Conservation (phyloP, 1,284 basidiomycete genomes). For the Tremellales sp. region DNA sequence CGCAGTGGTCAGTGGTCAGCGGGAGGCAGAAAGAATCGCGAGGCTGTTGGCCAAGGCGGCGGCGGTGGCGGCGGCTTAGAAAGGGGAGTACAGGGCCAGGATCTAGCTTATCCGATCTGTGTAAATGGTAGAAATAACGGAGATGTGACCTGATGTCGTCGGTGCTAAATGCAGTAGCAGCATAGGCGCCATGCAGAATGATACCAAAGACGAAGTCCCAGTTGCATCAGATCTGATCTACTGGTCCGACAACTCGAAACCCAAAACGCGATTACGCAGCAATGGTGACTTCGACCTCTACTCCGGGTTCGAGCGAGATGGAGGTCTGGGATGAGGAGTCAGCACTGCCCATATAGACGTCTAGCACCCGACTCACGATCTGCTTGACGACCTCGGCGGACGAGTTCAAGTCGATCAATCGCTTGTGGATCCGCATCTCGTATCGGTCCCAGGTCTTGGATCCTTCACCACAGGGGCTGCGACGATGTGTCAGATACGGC, state of each 20-base stretch:
- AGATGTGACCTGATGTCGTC: too few species aligned
- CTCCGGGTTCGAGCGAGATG: slow-evolving; percentile 97
- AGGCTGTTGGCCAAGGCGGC: slow-evolving; percentile 23
- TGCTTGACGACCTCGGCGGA: slow-evolving; percentile 99
- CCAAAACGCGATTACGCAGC: slow-evolving; percentile 51
- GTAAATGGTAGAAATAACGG: background rate
- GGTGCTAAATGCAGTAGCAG: too few species aligned
- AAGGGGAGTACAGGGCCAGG: too few species aligned
- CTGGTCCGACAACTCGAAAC: too few species aligned
- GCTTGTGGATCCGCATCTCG: slow-evolving; percentile 99
- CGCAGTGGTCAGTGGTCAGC: slow-evolving; percentile 49
- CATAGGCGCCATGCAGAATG: too few species aligned
- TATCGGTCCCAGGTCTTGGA: slow-evolving; percentile 99
- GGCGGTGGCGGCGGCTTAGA: background rate
- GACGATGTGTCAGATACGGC: background rate
- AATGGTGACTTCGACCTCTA: slow-evolving; percentile 99
- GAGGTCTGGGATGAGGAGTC: slow-evolving; percentile 63
- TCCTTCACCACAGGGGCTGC: slow-evolving; percentile 99
- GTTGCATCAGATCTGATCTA: too few species aligned
- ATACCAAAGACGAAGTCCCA: too few species aligned
- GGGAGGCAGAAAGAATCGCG: slow-evolving; percentile 48
- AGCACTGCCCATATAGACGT: slow-evolving; percentile 1
- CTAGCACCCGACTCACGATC: slow-evolving; percentile 64
- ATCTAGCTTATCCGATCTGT: background rate
- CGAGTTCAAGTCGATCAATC: slow-evolving; percentile 97